Evolutionary conservation across 108 stramenopile species (phyloP).

Genomic region (Cyclotella atomus): DNA sequence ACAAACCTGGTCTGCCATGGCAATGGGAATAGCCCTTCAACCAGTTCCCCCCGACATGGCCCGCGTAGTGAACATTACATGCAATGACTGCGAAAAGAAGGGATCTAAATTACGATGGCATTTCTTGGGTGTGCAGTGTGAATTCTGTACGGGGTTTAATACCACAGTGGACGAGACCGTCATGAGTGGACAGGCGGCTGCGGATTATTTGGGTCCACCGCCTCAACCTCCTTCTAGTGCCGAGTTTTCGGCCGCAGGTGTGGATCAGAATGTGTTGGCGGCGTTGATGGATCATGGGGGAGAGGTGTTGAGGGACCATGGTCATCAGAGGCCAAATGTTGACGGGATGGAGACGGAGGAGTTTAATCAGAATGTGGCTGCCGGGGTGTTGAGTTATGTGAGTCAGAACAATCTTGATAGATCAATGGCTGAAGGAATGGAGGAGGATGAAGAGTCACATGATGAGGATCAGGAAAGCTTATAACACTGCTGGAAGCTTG

Average conservation of each 20-base stretch:
- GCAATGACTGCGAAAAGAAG: constrained; percentile 81
- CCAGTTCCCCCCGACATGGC: constrained; percentile 83
- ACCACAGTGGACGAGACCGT: constrained; percentile 78
- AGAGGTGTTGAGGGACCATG: constrained; percentile 14
- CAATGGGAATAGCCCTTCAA: constrained; percentile 76
- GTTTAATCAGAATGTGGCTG: constrained; percentile 34
- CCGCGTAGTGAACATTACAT: constrained; percentile 81
- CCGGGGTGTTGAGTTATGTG: constrained; percentile 27
- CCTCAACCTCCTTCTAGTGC: constrained; percentile 15
- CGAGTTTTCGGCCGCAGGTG: constrained; percentile 15
- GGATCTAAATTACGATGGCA: constrained; percentile 79
- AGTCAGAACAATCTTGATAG: background rate
- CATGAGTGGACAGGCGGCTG: constrained; percentile 75
- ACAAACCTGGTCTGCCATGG: constrained; percentile 85
- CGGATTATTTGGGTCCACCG: constrained; percentile 65
- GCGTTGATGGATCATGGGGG: constrained; percentile 31
- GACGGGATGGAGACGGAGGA: constrained; percentile 32
- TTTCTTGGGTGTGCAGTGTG: constrained; percentile 81
- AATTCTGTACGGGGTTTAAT: constrained; percentile 77
- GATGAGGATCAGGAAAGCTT: constrained; percentile 4
- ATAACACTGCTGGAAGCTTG: no score
- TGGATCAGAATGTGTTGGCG: constrained; percentile 38
- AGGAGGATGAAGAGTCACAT: constrained; percentile 25
- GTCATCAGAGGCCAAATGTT: constrained; percentile 6
- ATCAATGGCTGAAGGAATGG: constrained; percentile 21